These are phyloP conservation scores for Stylosanthes scabra DNA, from an alignment of 331 rosid species.

Conservation along the genomic window DNA sequence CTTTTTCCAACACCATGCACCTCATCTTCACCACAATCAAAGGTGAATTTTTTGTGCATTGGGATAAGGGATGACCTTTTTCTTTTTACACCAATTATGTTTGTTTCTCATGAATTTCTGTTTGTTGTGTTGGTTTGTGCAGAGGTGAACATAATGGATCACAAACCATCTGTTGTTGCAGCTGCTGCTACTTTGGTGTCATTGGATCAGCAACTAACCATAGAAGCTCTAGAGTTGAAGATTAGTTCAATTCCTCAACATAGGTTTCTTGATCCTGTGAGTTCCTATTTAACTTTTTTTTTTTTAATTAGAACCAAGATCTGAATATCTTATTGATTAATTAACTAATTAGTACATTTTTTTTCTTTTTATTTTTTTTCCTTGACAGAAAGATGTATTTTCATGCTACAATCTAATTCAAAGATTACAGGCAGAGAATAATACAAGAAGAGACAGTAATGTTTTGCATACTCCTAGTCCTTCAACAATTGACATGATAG, in stretches of 20 bases:
- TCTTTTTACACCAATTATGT: background rate
- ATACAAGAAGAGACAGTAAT: constrained; percentile 34
- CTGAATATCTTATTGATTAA: background rate
- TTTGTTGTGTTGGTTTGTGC: constrained; percentile 26
- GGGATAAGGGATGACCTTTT: background rate
- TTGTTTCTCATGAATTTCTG: background rate
- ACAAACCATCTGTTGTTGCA: constrained; percentile 75
- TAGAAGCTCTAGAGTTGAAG: constrained; percentile 55
- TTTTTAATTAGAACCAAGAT: background rate
- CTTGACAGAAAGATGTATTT: constrained; percentile 60
- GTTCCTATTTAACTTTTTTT: constrained; percentile 29
- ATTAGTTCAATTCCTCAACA: constrained; percentile 56
- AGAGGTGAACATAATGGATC: constrained; percentile 68
- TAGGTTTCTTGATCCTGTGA: constrained; percentile 59
- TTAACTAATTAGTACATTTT: background rate
- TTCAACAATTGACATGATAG: constrained; percentile 41
- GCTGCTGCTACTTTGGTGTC: constrained; percentile 75
- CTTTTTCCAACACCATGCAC: constrained; percentile 43
- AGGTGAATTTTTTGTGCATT: constrained; percentile 49
- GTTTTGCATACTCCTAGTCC: constrained; percentile 43
- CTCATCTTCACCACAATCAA: constrained; percentile 55
- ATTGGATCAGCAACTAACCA: constrained; percentile 57
- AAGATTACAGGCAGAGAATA: constrained; percentile 47
- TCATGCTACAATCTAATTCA: constrained; percentile 59
- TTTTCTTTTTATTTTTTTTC: background rate